A percentile compares a stretch with the other conserved stretches of the same genome.
Conservation (phyloP, 306 rosid species). For the Dalbergia cochinchinensis region DNA sequence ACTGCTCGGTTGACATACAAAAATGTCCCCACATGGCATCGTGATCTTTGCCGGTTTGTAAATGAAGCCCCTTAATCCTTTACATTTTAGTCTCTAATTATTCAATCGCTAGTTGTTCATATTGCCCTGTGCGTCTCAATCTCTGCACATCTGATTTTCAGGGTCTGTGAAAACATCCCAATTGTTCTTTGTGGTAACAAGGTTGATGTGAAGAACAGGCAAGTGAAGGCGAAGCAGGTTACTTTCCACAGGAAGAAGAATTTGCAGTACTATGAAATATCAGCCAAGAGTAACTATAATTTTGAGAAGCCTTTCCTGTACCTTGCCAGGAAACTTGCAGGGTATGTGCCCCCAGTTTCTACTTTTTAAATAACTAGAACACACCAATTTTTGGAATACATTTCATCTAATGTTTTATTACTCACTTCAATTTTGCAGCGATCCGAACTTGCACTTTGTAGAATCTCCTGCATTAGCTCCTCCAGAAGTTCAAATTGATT, state of each 20-base stretch:
- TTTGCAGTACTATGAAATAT: slow-evolving; percentile 83
- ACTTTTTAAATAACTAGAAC: too few species aligned
- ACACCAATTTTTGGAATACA: not conserved
- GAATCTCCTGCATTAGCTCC: slow-evolving; percentile 94
- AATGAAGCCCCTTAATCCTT: not conserved
- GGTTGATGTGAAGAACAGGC: slow-evolving; percentile 91
- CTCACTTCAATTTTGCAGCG: slow-evolving; percentile 56
- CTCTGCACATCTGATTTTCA: slow-evolving; percentile 31
- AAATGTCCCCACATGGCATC: slow-evolving; percentile 85
- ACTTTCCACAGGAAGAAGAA: slow-evolving; percentile 87
- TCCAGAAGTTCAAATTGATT: slow-evolving; percentile 86
- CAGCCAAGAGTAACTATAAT: slow-evolving; percentile 88
- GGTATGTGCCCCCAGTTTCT: slow-evolving; percentile 47
- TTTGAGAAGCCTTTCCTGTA: slow-evolving; percentile 82
- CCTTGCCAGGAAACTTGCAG: slow-evolving; percentile 90
- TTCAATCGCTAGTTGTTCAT: not conserved
- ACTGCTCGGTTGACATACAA: slow-evolving; percentile 79
- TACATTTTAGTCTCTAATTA: not conserved
- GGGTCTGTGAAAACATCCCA: slow-evolving; percentile 88
- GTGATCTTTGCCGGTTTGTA: slow-evolving; percentile 78
- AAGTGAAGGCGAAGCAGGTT: slow-evolving; percentile 89
- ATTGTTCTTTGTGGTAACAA: slow-evolving; percentile 88
- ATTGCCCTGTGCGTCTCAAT: not conserved
- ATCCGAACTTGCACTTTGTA: slow-evolving; percentile 80
- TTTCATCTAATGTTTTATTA: not conserved